phyloP scores from a whole-genome alignment of 2,329 filamentous ascomycete genomes.

The Fusarium sp. region DNA sequence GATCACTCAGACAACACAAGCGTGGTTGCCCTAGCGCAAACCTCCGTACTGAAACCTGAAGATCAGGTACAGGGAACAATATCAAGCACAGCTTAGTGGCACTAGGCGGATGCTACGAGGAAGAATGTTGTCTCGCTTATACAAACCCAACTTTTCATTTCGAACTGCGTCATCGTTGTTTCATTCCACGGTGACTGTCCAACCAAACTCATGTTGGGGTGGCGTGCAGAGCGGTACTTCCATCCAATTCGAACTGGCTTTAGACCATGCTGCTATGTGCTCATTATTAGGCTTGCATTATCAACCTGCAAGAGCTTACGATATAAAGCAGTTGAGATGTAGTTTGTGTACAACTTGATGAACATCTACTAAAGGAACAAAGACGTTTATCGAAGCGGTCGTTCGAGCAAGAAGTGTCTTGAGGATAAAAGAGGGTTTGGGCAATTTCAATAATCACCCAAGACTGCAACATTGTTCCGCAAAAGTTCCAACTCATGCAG shows the following conservation, averaged over 20 bases:
- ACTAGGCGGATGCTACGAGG: not conserved
- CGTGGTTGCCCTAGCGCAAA: conserved; percentile 18
- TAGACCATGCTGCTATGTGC: not conserved
- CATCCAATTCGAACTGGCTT: conserved; percentile 3
- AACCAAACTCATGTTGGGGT: conserved; percentile 20
- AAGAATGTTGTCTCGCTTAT: conserved; percentile 9
- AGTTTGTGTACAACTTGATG: not conserved
- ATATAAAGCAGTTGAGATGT: not conserved
- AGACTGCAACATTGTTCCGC: not conserved
- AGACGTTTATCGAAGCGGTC: too few species aligned
- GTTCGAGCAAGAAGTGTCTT: not conserved
- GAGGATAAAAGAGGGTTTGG: not conserved
- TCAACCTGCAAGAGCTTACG: conserved; percentile 3
- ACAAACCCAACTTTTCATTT: conserved; percentile 2
- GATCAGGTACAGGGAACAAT: conserved; percentile 10
- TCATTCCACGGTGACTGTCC: conserved; percentile 22
- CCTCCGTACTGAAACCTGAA: not conserved
- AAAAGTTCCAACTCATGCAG: too few species aligned
- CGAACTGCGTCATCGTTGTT: conserved; percentile 36
- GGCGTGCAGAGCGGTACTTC: conserved; percentile 29
- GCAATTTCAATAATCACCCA: not conserved
- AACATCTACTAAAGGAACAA: too few species aligned
- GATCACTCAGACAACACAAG: conserved; percentile 14
- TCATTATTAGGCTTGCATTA: conserved; percentile 5
- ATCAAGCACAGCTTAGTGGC: not conserved